Percentiles rank a stretch among this genome's conserved stretches.
Evolutionary conservation across 768 basidiomycete species (phyloP).

Genomic region (Naganishia vaughanmartiniae): DNA sequence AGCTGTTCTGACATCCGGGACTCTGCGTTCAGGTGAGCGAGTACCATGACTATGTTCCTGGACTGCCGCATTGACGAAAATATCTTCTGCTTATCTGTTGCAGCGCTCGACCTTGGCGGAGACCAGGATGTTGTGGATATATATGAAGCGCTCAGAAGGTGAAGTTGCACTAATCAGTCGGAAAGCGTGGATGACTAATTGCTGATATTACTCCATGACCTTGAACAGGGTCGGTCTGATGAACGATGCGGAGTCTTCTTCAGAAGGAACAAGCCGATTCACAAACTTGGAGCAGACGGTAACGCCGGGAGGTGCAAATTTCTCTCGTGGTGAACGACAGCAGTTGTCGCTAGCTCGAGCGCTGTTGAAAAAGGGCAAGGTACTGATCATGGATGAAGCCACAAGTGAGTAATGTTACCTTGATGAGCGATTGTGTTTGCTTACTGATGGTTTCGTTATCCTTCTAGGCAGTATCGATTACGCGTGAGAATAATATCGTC

Average conservation of each 20-base stretch:
- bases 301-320: conserved; percentile 32
- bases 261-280: conserved; percentile 8
- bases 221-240: conserved; percentile 45
- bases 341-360: conserved; percentile 47
- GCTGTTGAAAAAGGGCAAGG: conserved; percentile 43
- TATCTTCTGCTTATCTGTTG: conserved; percentile 36
- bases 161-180: too few species aligned
- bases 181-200: too few species aligned
- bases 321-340: conserved; percentile 49
- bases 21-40: conserved; percentile 33
- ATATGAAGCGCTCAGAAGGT: conserved; percentile 44
- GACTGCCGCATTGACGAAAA: too few species aligned
- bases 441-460: conserved; percentile 45
- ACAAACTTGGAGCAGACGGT: neutral
- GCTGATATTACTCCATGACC: conserved; percentile 31
- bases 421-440: neutral
- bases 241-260: conserved; percentile 35
- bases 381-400: conserved; percentile 51
- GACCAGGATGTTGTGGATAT: conserved; percentile 82
- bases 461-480: conserved; percentile 55
- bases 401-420: conserved; percentile 26
- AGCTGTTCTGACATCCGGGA: conserved; percentile 45
- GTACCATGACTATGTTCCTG: neutral
- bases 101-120: conserved; percentile 79
- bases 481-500: neutral